Base-by-base conservation (phyloP, 2,329 filamentous ascomycete genomes). In the Colletotrichum australisinense region DNA sequence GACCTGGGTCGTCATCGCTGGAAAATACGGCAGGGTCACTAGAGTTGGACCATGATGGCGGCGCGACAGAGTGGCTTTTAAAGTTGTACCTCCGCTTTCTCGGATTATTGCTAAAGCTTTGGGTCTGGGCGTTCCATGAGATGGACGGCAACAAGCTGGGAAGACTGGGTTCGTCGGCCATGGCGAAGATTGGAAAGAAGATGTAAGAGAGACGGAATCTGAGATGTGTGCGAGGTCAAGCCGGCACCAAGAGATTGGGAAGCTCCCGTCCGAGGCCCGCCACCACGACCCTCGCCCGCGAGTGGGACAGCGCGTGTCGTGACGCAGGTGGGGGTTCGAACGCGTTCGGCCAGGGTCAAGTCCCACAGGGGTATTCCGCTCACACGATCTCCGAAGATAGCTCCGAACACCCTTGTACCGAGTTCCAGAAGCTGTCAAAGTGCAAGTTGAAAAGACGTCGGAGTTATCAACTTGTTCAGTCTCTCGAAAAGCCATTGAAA, bases 11-110 rank as follows among this genome's bases (percentile, higher is more conserved):
- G 77, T 94, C 92, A 72, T 94, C 93, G 79, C 91, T 92, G 4
- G 92, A 94, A 81, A 94, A 94, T 30, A 94, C 81, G 62, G 91
- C 88, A 4, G 92, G 92, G 77, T 94, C 93, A 78, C 93, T 94
- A 24, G 92, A 94, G 78, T 91, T 90, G 78, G 86, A 85, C 75
- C 88, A 83, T 49, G 84, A 78, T 2, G 78, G 73, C 5, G 80
- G 76, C 67, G 79, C 78, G 71, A 79, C 77, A 28, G 77, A 78
- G 32, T 77, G 72, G 24, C 70, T 76, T 22, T 79, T 76, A 38
- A 78, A 77, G 55, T 82, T 80, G 66, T 79, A 79, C 26, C 60
- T 64, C 76, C 84, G 84, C 78, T 86, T 86, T 71, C 80, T 79
- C 6, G 82, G 79, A 66, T 82, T 82, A 42, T 83, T 82, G 76